Conservation (phyloP, 2,329 filamentous ascomycete genomes). For the Aspergillus jensenii region DNA sequence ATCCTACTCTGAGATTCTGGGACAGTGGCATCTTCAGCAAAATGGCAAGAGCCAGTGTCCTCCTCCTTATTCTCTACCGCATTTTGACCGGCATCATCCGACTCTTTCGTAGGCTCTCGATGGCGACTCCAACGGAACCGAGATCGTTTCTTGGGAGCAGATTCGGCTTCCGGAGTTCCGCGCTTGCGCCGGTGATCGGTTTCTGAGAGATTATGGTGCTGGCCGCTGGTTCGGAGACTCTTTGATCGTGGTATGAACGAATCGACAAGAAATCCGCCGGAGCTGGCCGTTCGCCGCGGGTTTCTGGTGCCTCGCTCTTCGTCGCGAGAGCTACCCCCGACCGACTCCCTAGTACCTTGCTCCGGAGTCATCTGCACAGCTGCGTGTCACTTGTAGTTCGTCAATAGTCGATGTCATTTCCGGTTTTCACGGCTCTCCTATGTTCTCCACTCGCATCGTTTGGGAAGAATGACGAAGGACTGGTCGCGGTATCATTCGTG, state of each 20-base stretch:
- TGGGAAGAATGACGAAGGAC: not conserved
- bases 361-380: slow-evolving; percentile 28
- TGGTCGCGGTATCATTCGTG: not conserved
- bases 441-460: not conserved
- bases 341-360: slow-evolving; percentile 31
- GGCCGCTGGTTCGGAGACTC: slow-evolving; percentile 25
- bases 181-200: slow-evolving; percentile 41
- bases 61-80: slow-evolving; percentile 11
- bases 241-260: slow-evolving; percentile 30
- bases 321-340: slow-evolving; percentile 38
- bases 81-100: slow-evolving; percentile 18
- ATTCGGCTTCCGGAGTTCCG: slow-evolving; percentile 33
- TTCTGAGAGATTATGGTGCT: slow-evolving; percentile 24
- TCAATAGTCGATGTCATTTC: slow-evolving; percentile 12
- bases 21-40: slow-evolving; percentile 14
- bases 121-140: slow-evolving; percentile 35
- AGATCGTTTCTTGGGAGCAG: slow-evolving; percentile 36
- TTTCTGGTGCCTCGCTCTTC: slow-evolving; percentile 26
- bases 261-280: slow-evolving; percentile 49
- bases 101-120: slow-evolving; percentile 32
- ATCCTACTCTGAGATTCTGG: slow-evolving; percentile 13
- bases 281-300: slow-evolving; percentile 30
- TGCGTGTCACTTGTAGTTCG: slow-evolving; percentile 17
- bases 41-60: slow-evolving; percentile 11
- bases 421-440: not conserved